Base-by-base conservation (phyloP, 768 basidiomycete genomes). In the Mycena pura region DNA sequence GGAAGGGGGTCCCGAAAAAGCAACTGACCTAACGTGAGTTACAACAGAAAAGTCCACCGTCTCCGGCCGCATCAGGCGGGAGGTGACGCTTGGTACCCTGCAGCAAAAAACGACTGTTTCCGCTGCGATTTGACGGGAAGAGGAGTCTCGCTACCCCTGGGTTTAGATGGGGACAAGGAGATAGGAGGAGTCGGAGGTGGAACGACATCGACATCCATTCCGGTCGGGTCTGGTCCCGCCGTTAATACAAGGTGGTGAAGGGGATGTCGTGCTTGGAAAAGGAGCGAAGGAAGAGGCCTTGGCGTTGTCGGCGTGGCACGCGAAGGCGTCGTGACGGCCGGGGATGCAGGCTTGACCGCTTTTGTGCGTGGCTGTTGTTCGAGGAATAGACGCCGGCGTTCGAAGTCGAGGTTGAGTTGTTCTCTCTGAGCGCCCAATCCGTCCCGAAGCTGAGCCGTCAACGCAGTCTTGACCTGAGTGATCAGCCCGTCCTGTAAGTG, bases 351-450 rank as follows among this genome's bases (percentile, higher is more conserved):
- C 43, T 59, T 62, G 11, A n/a, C 25, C 24, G 43, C 60, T 21
- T 49, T 65, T 1, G 46, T 36, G 29, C 58, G 63, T 14, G 57
- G 58, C 32, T 66, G 64, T 15, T 66, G 64, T 44, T 66, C 64
- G 24, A 66, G 64, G 17, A 62, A 59, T 46, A 59, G 53, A 22
- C 60, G 55, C 52, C 64, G 55, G 2, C 64, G 64, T 56, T 66
- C 64, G 47, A 66, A 66, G 43, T 66, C 64, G 15, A 58, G 64
- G 44, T 66, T 66, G 41, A 66, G 48, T 45, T 66, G 64, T 47
- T 66, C 64, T 28, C 64, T 43, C 51, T 66, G 64, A 27, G 64
- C 64, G 10, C 60, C 64, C 41, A 66, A 47, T 38, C 64, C 64
- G 29, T 66, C 64, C 15, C 57, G 55, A 47, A 66, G 43, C 21